Base-by-base conservation (phyloP, 176 grass and related monocot genomes). In the Dendrocalamus sinicus region DNA sequence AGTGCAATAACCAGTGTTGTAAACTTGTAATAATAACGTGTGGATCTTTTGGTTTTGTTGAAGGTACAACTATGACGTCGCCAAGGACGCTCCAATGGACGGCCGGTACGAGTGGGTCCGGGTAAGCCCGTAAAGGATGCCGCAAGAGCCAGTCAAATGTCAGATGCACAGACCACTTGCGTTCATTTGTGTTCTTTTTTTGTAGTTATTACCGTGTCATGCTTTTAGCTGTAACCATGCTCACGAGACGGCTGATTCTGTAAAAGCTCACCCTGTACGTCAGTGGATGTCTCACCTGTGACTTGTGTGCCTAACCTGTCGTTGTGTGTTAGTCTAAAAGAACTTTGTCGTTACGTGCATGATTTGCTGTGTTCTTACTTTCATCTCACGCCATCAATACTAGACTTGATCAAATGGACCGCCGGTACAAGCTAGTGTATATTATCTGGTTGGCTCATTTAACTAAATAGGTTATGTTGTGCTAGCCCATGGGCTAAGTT, bases 31-130 rank as follows among this genome's bases (percentile, higher is more conserved):
- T 43, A 23, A 4, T 58, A 35, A 79, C 74, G 64, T 83, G 74
- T 90, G 59, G n/a, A 87, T 75, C 89, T 74, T 87, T 78, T 68
- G 72, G 22, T 43, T 47, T 7, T 78, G 67, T 58, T 86, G 8
- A 83, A 90, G 89, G 89, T 90, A 90, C 89, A 90, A 90, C 84
- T 90, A 90, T 79, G 84, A 90, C 89, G 68, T 90, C 30, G 84
- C 62, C 12, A 69, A 74, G 62, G 89, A 90, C 60, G 89, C 89
- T 90, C 89, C 89, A 2, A 87, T 87, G 74, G 89, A 87, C 3
- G 89, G 89, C 41, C 80, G 74, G 68, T 90, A 83, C 75, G 84
- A 90, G 80, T 90, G 89, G 89, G 75, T 90, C 80, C 84, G 89
- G 1, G 22, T 83, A 8, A 44, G 57, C 37, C 89, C 48, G 15